Conservation (phyloP, 345 rosid genomes). For the Erucastrum elatum region DNA sequence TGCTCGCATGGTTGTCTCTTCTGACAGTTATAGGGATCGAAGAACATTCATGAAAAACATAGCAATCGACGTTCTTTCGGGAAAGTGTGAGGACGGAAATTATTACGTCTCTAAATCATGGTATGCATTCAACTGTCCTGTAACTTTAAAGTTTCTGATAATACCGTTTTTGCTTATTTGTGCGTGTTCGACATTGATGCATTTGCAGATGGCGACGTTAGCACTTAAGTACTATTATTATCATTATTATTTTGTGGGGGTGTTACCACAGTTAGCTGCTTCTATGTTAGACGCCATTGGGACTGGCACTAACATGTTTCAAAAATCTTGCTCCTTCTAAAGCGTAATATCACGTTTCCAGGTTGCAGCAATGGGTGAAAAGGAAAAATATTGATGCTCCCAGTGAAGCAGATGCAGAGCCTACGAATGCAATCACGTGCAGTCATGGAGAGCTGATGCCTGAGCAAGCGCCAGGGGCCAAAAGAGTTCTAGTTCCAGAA, state of each 20-base stretch:
- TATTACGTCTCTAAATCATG: conserved; percentile 79
- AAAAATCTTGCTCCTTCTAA: conserved; percentile 30
- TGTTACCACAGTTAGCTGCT: conserved; percentile 13
- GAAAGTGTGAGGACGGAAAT: conserved; percentile 65
- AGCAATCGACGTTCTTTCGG: conserved; percentile 61
- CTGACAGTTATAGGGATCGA: conserved; percentile 91
- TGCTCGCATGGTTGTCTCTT: conserved; percentile 65
- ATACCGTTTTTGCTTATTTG: conserved; percentile 17
- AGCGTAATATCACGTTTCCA: conserved; percentile 33
- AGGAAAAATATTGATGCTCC: conserved; percentile 93
- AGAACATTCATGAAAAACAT: conserved; percentile 74
- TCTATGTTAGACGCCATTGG: conserved; percentile 3
- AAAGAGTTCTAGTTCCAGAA: conserved; percentile 79
- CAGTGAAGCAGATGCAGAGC: conserved; percentile 85
- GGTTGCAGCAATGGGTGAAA: conserved; percentile 97
- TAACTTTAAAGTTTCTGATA: conserved; percentile 8
- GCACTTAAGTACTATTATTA: not conserved
- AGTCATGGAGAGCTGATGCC: conserved; percentile 81
- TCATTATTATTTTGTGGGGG: conserved; percentile 13
- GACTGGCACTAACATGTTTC: conserved; percentile 9
- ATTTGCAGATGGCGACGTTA: conserved; percentile 4
- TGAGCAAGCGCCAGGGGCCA: conserved; percentile 90
- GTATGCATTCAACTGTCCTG: conserved; percentile 47
- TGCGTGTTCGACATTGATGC: conserved; percentile 21
- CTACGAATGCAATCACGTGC: conserved; percentile 72